A percentile compares a stretch with the other conserved stretches of the same genome.
phyloP scores from a whole-genome alignment of 164 flowering plant species.

The Stephania cephalantha region DNA sequence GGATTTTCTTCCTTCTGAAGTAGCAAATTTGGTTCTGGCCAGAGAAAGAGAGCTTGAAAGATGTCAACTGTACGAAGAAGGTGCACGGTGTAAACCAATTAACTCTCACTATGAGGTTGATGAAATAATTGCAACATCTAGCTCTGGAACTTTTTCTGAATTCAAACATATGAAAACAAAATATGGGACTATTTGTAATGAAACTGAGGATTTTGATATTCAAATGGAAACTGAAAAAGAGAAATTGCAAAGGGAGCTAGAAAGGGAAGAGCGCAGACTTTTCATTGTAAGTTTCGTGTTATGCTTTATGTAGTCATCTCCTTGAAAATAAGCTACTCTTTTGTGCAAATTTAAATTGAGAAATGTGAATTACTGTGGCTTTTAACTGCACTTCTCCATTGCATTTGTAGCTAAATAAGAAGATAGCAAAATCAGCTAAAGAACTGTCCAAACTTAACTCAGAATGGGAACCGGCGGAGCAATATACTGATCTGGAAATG shows the following conservation, averaged over 20 bases:
- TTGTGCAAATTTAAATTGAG: slow-evolving; percentile 3
- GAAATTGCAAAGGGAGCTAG: slow-evolving; percentile 55
- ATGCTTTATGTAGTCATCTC: slow-evolving; percentile 1
- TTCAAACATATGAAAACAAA: slow-evolving; percentile 43
- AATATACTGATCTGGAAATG: slow-evolving; percentile 54
- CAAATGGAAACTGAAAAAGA: slow-evolving; percentile 49
- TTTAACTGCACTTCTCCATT: slow-evolving; percentile 2
- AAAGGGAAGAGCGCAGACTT: slow-evolving; percentile 54
- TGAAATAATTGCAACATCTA: slow-evolving; percentile 17
- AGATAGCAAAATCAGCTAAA: slow-evolving; percentile 55
- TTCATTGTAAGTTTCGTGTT: slow-evolving; percentile 44
- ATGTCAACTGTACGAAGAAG: slow-evolving; percentile 62
- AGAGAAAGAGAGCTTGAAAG: slow-evolving; percentile 58
- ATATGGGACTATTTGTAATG: slow-evolving; percentile 15
- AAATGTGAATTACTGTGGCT: not conserved
- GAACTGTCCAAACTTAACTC: slow-evolving; percentile 47
- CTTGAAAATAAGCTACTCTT: not conserved
- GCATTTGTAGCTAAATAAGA: slow-evolving; percentile 51
- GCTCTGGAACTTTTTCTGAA: slow-evolving; percentile 67
- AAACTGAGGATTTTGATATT: slow-evolving; percentile 28
- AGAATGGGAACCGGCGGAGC: slow-evolving; percentile 42
- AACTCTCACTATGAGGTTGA: slow-evolving; percentile 23
- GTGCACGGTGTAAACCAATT: slow-evolving; percentile 49
- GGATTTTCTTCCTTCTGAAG: slow-evolving; percentile 65
- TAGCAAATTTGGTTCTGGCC: slow-evolving; percentile 43